Evolutionary conservation across 2,329 filamentous ascomycete genomes (phyloP), one percentile per base, ranked within the genome.

Genomic region (Xylaria sp.): DNA sequence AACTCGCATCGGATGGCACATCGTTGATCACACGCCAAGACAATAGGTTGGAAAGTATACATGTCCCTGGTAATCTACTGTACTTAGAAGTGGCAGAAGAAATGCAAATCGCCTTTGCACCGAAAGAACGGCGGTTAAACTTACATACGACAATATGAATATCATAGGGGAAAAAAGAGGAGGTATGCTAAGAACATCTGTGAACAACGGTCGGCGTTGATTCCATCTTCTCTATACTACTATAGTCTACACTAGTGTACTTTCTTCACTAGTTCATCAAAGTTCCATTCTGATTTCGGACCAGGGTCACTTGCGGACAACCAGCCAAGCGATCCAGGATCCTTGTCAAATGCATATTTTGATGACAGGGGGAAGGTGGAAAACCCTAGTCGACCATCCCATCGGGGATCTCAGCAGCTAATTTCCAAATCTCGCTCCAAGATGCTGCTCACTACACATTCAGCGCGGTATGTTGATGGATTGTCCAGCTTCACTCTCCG

Each of bases 321-420:
- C 66, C 71, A 71, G 73, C 71, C 70, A 64, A 69, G 69, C 68
- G 63, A 69, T 65, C 60, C 32, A 71, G 67, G 57, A 67, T 67
- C 73, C 74, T 64, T 75, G 74, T 73, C 65, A 69, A 51, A 71
- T 75, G 72, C 72, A 75, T 72, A 72, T 68, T 72, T 72, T 69
- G 66, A 72, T 68, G 67, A 69, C 68, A 72, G 72, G 70, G 72
- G 74, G 53, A 50, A 65, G 63, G 64, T 69, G 65, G 67, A 71
- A 69, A 59, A 69, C 69, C 74, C 75, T 71, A 71, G 71, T 65
- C 70, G 65, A 70, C 71, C 65, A 71, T 71, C 67, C 71, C 66
- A 73, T 72, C 72, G 69, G 68, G 72, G 65, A 76, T 69, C 71
- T 75, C 72, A 75, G 72, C 71, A 70, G 59, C 50, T 53, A 58